Conservation (phyloP, 1,284 basidiomycete species). For the Rhodotorula sp. region DNA sequence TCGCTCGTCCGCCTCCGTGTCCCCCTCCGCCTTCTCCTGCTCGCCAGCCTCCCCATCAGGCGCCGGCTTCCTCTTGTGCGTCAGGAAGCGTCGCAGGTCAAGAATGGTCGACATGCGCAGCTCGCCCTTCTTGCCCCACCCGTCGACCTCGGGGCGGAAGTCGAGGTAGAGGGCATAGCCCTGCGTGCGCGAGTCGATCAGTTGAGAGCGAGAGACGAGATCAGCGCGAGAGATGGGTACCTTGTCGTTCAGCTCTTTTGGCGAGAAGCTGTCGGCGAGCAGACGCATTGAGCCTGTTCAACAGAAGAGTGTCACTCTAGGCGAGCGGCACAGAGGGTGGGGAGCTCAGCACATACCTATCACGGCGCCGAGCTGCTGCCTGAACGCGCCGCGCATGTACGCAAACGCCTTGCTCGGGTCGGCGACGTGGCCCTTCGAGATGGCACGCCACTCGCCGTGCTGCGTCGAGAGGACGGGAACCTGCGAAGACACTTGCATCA, state of each 20-base stretch:
- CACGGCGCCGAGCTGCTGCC: conserved; percentile 70
- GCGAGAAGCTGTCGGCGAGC: conserved; percentile 66
- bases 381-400: conserved; percentile 77
- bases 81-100: conserved; percentile 17
- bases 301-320: not conserved
- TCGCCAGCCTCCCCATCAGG: not conserved
- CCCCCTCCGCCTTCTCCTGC: not conserved
- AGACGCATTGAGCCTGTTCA: conserved; percentile 63
- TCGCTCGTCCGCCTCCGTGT: not conserved
- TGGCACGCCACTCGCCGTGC: conserved; percentile 73
- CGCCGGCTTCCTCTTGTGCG: not conserved
- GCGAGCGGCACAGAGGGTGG: no score
- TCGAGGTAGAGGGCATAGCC: conserved; percentile 71
- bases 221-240: not conserved
- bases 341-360: conserved; percentile 56
- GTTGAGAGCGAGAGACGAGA: no score
- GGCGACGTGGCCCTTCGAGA: conserved; percentile 67
- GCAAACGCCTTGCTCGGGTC: conserved; percentile 71
- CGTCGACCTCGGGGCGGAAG: conserved; percentile 69
- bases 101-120: conserved; percentile 57
- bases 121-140: conserved; percentile 72
- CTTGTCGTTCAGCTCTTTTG: conserved; percentile 66
- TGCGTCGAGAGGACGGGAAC: conserved; percentile 79
- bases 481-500: not conserved
- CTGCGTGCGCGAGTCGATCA: not conserved